Evolutionary conservation across 768 basidiomycete species (phyloP), one percentile per base, ranked within the genome.

Genomic region (Strobilomyces dryophilus): DNA sequence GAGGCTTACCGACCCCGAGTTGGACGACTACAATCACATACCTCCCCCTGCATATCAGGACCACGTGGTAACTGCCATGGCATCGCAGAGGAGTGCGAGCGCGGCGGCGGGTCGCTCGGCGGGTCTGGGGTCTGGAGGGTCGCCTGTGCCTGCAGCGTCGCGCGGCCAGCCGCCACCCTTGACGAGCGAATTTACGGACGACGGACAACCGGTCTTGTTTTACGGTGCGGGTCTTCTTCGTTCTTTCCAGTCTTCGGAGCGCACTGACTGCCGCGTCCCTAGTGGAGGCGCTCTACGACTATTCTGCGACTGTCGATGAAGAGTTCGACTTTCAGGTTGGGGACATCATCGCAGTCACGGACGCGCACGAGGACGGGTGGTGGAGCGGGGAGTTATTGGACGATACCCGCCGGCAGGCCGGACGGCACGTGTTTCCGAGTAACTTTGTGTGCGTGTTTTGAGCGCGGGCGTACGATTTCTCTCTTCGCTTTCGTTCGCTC

Each of bases 251-350:
- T 24, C 24, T 24, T 24, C 4, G 24, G 4, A 24, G 24, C 24
- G 24, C 24, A 4, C 24, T 24, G 24, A 24, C 24, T 4, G 24
- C 24, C 4, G 24, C 24, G 24, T 24, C 24, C 24, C 24, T 15
- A 92, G 92, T 95, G 54, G 89, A 92, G 76, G 93, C 93, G 37
- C 46, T 94, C 57, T 95, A 92, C 66, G 89, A 93, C 68, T 95
- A 94, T 61, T 71, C 72, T 1, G 92, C 90, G 14, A 84, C 87
- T 10, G 90, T 88, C 57, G 85, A 89, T 1, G 93, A 95, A 65
- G 95, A 98, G 72, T 98, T 98, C 68, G 89, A 95, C 68, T 98
- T 98, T 82, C 91, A 94, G 66, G 76, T 84, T 18, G 92, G 89
- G 3, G 95, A 98, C 70, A 90, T 97, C 58, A 97, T 98, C 59